Evolutionary conservation across 192 early-diverging fungal genomes (phyloP).

Genomic region (Umbelopsis ramanniana): DNA sequence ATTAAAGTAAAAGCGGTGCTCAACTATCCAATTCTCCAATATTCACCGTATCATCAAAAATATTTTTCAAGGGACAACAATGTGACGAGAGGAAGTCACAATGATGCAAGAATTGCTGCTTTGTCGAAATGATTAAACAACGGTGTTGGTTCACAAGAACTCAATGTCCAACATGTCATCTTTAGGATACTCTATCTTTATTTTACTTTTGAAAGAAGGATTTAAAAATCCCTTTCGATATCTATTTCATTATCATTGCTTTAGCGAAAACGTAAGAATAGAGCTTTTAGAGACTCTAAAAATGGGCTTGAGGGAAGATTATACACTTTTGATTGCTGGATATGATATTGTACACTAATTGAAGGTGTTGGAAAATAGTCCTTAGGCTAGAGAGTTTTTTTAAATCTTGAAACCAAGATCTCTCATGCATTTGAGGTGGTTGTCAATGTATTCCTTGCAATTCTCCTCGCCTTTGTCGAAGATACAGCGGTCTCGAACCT

Average conservation of each 20-base stretch:
- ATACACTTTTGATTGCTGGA: background rate
- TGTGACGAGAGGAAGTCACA: background rate
- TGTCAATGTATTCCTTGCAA: slow-evolving; percentile 85
- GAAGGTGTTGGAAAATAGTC: background rate
- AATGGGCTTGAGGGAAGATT: background rate
- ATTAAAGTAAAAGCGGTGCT: no score
- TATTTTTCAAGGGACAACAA: no score
- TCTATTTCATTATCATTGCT: background rate
- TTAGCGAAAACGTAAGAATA: background rate
- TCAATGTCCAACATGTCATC: no score
- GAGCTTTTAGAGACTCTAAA: background rate
- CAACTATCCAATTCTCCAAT: no score
- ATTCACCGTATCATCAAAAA: no score
- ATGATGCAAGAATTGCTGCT: background rate
- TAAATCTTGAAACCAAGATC: slow-evolving; percentile 94
- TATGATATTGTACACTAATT: background rate
- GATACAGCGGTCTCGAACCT: slow-evolving; percentile 86
- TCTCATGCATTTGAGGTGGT: slow-evolving; percentile 90
- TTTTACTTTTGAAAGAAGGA: background rate
- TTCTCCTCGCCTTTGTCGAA: slow-evolving; percentile 86
- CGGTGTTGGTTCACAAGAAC: no score
- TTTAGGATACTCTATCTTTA: no score
- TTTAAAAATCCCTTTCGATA: background rate
- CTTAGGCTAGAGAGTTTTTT: background rate
- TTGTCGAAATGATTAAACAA: background rate